Evolutionary conservation across 2,329 filamentous ascomycete genomes (phyloP).

Genomic region (Trichoderma atrobrunneum): DNA sequence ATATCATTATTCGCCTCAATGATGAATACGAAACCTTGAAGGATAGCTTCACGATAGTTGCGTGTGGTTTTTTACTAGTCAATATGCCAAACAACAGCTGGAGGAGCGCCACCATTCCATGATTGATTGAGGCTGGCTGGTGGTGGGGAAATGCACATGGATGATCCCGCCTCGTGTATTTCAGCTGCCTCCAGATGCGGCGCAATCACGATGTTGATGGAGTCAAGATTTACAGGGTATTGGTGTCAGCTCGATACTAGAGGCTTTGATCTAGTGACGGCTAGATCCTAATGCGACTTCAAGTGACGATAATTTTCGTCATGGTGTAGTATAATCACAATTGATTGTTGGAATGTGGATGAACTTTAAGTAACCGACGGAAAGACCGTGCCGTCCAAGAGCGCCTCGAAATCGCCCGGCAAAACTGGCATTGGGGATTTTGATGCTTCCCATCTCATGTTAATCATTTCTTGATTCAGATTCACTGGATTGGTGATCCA

Average conservation of each 20-base stretch:
- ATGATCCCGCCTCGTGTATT: not conserved
- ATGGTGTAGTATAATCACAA: not conserved
- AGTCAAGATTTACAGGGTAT: not conserved
- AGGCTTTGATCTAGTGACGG: not conserved
- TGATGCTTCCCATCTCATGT: not conserved
- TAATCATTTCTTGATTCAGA: not conserved
- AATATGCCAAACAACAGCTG: not conserved
- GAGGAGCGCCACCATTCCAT: not conserved
- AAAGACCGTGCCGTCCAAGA: not conserved
- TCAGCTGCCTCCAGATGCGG: not conserved
- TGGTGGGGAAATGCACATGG: not conserved
- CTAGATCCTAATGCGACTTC: not conserved
- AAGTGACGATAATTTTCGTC: not conserved
- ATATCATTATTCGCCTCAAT: not conserved
- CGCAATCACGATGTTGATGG: not conserved
- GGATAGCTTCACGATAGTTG: not conserved
- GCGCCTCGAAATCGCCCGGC: not conserved
- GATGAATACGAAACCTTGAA: not conserved
- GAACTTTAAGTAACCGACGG: not conserved
- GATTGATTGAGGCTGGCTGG: not conserved
- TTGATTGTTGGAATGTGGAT: not conserved
- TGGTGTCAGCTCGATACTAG: not conserved
- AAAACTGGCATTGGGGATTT: not conserved
- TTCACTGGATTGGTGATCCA: not conserved
- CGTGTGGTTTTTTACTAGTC: too few relatives aligned